Conservation (phyloP, 495 filamentous ascomycete genomes). For the Neurospora intermedia region DNA sequence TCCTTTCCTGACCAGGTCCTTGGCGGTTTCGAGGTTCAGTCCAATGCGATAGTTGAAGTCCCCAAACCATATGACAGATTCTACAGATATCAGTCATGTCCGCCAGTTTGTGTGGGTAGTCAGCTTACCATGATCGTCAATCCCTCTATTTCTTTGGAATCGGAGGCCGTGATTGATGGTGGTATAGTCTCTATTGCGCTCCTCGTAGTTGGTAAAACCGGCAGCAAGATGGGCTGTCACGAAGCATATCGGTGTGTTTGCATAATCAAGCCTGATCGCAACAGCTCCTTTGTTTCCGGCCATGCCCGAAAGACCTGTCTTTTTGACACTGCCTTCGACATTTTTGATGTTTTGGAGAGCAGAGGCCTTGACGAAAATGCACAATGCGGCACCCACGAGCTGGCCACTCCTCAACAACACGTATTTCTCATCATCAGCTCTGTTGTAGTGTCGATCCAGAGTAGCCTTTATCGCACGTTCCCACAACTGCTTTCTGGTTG, state of each 20-base stretch:
- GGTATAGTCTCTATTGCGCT: constrained; percentile 83
- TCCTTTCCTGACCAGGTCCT: constrained; percentile 54
- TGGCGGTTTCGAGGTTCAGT: constrained; percentile 65
- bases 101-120: neutral
- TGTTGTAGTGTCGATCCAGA: constrained; percentile 58
- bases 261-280: constrained; percentile 90
- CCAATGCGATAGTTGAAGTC: constrained; percentile 99
- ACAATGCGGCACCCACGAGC: constrained; percentile 84
- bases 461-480: constrained; percentile 69
- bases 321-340: constrained; percentile 91
- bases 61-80: constrained; percentile 92
- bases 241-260: constrained; percentile 87
- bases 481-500: constrained; percentile 73
- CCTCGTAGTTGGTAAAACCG: constrained; percentile 94
- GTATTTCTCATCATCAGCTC: constrained; percentile 60
- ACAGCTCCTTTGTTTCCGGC: constrained; percentile 98
- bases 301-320: constrained; percentile 95
- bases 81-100: constrained; percentile 14
- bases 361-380: constrained; percentile 77
- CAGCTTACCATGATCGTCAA: constrained; percentile 67
- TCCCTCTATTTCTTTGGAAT: constrained; percentile 81
- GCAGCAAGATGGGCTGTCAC: constrained; percentile 95
- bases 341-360: constrained; percentile 77
- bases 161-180: constrained; percentile 80
- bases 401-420: constrained; percentile 85